Evolutionary conservation across 164 flowering plant genomes (phyloP).

Genomic region (Stephania cephalantha): DNA sequence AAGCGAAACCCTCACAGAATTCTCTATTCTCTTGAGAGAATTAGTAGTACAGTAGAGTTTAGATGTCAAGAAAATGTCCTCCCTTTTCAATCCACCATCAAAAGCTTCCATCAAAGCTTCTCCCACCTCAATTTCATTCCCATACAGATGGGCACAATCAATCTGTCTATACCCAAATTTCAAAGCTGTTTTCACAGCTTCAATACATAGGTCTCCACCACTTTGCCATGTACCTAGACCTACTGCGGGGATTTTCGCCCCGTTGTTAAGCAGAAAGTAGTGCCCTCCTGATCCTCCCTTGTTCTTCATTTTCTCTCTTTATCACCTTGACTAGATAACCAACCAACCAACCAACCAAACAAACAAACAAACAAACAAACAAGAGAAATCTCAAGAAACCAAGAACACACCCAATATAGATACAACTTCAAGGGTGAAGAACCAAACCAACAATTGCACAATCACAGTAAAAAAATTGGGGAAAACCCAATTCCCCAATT

Average conservation of each 20-base stretch:
- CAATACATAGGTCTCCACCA: conserved; percentile 59
- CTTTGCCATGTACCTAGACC: conserved; percentile 82
- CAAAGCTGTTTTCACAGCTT: conserved; percentile 56
- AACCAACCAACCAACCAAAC: not conserved
- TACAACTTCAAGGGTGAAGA: not conserved
- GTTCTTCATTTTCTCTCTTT: conserved; percentile 19
- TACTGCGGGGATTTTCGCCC: conserved; percentile 54
- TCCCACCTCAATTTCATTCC: conserved; percentile 63
- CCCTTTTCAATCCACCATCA: conserved; percentile 40
- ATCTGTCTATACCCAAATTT: conserved; percentile 57
- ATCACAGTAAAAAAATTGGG: conserved; percentile 1
- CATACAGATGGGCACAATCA: conserved; percentile 71
- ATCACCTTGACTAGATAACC: not conserved
- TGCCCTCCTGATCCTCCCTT: conserved; percentile 24
- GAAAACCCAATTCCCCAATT: conserved; percentile 3
- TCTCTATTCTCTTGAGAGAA: conserved; percentile 55
- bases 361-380: conserved; percentile 5
- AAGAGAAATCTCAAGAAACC: not conserved
- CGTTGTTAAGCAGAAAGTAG: conserved; percentile 49
- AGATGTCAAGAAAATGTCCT: conserved; percentile 63
- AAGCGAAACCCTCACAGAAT: conserved; percentile 53
- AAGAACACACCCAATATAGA: not conserved
- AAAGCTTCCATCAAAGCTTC: conserved; percentile 52
- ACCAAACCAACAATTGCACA: not conserved
- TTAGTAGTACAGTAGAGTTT: conserved; percentile 52